Evolutionary conservation across 75 land plant genomes (phyloP), one percentile per base, ranked within the genome.

Genomic region (Ceratopteris richardii): DNA sequence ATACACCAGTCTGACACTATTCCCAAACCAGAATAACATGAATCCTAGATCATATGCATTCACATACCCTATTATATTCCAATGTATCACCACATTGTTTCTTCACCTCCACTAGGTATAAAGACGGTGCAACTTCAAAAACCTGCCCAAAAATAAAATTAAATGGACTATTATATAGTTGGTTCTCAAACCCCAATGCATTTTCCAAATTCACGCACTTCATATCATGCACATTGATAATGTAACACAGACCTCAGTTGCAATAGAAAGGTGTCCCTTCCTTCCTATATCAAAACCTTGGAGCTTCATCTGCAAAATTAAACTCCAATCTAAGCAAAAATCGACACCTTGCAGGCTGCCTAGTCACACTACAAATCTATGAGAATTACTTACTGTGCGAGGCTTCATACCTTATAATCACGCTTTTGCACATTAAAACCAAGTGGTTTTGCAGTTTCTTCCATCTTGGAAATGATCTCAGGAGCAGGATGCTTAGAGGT

Each of bases 61-160:
- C n/a, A 17, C 60, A 55, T 36, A 85, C 94, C 85, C 80, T 86
- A 70, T 88, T 86, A 67, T 89, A 90, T 52, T 90, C 91, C 22
- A 90, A 72, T 25, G 96, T 86, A 42, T 86, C 91, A 18, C 96
- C 96, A 51, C 79, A 77, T 60, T 66, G 77, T 52, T 90, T 86
- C 21, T 87, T 79, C 41, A 83, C 80, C 69, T 90, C 96, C 22
- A 85, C 81, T 84, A 90, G 80, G 66, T 80, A 90, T 54, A 90
- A 69, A 41, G 84, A 75, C n/a, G 90, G 84, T 19, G 96, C 96
- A 66, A 90, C 91, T 67, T 90, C 96, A 73, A 60, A 90, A 44
- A 86, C 83, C 88, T 87, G 48, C n/a, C 42, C 9, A 40, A 14
- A n/a, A n/a, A n/a, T n/a, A n/a, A n/a, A n/a, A n/a, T n/a, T n/a